phyloP scores from a whole-genome alignment of 306 rosid species.

The Prunus salicina region DNA sequence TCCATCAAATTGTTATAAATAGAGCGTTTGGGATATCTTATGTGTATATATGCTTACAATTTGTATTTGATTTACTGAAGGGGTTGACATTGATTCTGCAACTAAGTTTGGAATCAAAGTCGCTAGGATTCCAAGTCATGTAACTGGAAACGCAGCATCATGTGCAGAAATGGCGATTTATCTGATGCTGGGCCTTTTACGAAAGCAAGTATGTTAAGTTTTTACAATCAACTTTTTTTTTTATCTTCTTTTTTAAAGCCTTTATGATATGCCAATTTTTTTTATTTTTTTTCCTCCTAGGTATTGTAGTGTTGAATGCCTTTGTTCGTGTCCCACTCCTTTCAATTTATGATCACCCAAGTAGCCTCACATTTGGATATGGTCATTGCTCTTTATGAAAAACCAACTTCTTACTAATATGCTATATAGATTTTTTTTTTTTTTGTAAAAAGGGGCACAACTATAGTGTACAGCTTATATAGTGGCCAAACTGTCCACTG shows the following conservation, averaged over 20 bases:
- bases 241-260: too few species aligned
- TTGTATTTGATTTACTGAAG: slow-evolving; percentile 36
- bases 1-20: not conserved
- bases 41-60: not conserved
- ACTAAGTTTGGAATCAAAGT: slow-evolving; percentile 83
- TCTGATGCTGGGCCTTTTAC: slow-evolving; percentile 78
- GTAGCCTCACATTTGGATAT: not conserved
- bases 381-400: not conserved
- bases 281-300: not conserved
- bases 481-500: too few species aligned
- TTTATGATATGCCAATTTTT: not conserved
- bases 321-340: not conserved
- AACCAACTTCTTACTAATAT: not conserved
- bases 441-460: too few species aligned
- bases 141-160: slow-evolving; percentile 76
- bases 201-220: slow-evolving; percentile 67
- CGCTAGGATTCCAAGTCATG: slow-evolving; percentile 70
- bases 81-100: slow-evolving; percentile 89
- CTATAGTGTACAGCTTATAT: not conserved
- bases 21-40: not conserved
- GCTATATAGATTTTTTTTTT: too few species aligned
- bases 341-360: not conserved
- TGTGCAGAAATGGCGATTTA: slow-evolving; percentile 96
- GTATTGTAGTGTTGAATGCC: not conserved
- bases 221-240: not conserved